phyloP scores from a whole-genome alignment of 805 yeast genomes.

The Metschnikowia borealis region DNA sequence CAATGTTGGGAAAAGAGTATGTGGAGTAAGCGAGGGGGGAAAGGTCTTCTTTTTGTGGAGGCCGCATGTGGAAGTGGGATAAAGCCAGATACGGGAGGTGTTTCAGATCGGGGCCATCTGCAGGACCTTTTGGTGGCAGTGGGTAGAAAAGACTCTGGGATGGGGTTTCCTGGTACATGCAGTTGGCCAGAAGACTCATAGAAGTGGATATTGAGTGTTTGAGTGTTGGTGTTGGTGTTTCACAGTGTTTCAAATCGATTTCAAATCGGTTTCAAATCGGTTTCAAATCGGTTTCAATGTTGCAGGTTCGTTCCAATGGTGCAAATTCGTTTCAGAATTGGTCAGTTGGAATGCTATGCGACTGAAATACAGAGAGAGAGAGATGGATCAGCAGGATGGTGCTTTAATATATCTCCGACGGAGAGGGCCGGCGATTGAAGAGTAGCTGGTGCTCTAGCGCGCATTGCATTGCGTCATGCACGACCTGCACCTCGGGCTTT shows the following conservation, averaged over 20 bases:
- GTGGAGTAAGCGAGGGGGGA: constrained; percentile 7
- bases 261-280: too few species aligned
- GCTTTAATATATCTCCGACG: background rate
- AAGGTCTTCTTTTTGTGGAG: constrained; percentile 4
- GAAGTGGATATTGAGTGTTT: background rate
- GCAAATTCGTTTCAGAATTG: too few species aligned
- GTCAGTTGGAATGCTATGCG: too few species aligned
- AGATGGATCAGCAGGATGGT: background rate
- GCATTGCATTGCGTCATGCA: background rate
- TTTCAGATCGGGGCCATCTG: background rate
- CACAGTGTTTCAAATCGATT: too few species aligned
- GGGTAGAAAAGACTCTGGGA: background rate
- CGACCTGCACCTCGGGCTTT: background rate
- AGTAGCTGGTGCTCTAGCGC: background rate
- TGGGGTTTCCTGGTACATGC: background rate
- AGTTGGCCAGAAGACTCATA: background rate
- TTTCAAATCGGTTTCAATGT: too few species aligned
- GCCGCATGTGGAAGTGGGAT: constrained; percentile 1
- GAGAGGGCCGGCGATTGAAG: constrained; percentile 1
- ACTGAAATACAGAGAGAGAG: background rate
- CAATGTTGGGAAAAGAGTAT: background rate
- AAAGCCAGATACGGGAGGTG: background rate
- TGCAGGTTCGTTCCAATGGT: too few species aligned
- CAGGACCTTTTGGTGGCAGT: background rate
- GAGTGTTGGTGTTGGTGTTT: too few species aligned